Percentiles rank a stretch among this genome's conserved stretches.
Conservation (phyloP, 306 rosid species). For the Castanospermum australe region DNA sequence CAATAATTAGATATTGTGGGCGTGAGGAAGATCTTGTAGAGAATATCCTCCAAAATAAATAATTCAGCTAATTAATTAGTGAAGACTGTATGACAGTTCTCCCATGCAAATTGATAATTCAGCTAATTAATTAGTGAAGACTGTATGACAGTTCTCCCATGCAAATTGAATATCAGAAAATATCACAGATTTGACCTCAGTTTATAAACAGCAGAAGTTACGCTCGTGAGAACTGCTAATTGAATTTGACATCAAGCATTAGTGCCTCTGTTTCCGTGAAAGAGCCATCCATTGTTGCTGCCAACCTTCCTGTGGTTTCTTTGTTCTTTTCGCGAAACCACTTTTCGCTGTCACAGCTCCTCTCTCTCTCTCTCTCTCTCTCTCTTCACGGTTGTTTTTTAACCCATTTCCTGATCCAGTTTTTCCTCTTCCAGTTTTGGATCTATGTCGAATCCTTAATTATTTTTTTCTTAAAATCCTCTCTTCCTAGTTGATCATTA, state of each 20-base stretch:
- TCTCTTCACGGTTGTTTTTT: no score
- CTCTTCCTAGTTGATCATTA: background rate
- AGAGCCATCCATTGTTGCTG: background rate
- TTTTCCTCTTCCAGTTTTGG: background rate
- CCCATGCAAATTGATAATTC: background rate
- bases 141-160: background rate
- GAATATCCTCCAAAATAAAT: background rate
- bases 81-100: background rate
- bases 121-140: background rate
- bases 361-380: background rate
- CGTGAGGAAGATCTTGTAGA: background rate
- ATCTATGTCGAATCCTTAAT: background rate
- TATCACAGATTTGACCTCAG: background rate
- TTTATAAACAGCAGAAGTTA: background rate
- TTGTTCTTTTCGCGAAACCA: constrained; percentile 50
- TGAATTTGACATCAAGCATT: background rate
- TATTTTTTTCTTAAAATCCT: background rate
- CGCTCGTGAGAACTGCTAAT: background rate
- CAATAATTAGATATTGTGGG: background rate
- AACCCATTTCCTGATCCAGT: background rate
- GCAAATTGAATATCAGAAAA: background rate
- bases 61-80: background rate
- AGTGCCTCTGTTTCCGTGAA: background rate
- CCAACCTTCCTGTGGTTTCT: constrained; percentile 46
- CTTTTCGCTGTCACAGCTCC: background rate